Evolutionary conservation across 139 green algal genomes (phyloP).

Genomic region (Chlorella ohadii): DNA sequence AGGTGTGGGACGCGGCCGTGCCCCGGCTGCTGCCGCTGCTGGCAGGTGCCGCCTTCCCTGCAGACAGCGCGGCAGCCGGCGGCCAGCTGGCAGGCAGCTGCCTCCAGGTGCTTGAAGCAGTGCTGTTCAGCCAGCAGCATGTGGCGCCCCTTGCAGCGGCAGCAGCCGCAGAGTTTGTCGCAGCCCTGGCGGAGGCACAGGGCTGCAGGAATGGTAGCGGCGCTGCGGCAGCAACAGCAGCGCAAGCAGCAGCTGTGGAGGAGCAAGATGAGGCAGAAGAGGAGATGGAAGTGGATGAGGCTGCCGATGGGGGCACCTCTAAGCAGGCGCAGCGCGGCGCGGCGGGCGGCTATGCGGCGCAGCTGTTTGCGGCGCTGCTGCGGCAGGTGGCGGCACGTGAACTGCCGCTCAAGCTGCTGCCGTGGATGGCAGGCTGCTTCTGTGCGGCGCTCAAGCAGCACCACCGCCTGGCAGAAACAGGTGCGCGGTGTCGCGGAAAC

Average conservation of each 20-base stretch:
- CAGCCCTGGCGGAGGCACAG: background rate
- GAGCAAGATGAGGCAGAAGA: background rate
- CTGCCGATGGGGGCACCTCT: background rate
- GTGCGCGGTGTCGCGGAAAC: background rate
- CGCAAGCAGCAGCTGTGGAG: background rate
- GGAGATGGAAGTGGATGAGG: background rate
- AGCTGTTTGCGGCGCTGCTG: constrained; percentile 15
- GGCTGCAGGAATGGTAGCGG: background rate
- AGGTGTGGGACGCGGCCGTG: constrained; percentile 39
- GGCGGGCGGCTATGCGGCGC: constrained; percentile 14
- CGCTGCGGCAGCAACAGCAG: background rate
- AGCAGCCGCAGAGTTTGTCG: background rate
- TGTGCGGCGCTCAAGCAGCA: constrained; percentile 14
- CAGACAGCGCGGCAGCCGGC: too few relatives aligned
- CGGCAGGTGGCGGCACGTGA: background rate
- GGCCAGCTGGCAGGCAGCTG: background rate
- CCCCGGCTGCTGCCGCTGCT: constrained; percentile 33
- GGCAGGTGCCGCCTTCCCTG: constrained; percentile 10
- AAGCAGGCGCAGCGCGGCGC: background rate
- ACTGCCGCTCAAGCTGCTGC: constrained; percentile 13
- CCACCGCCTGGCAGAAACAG: constrained; percentile 6
- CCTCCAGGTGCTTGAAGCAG: background rate
- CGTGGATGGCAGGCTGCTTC: constrained; percentile 35
- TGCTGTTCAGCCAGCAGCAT: constrained; percentile 31
- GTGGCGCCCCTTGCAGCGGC: constrained; percentile 22